Base-by-base conservation (phyloP, 805 yeast species). In the Sungouiozyma ichnusensis region DNA sequence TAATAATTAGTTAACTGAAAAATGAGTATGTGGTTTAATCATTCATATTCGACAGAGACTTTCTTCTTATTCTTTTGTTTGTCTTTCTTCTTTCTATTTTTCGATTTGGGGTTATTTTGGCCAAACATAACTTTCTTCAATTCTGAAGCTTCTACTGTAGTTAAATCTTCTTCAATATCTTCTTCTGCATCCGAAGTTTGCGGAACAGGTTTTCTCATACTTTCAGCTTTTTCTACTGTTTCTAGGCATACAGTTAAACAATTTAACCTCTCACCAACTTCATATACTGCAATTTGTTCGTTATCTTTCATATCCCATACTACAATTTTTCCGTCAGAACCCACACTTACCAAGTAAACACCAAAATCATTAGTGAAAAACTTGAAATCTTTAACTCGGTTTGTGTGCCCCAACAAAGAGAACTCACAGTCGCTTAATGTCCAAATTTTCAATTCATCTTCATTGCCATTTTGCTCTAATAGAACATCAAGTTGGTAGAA, bases 271-370 rank as follows among this genome's bases (percentile, higher is more conserved):
- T 92, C 97, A 11, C 94, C 94, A 16, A 90, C 74, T 48, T 81
- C 85, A 59, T 87, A 90, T 3, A 86, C 92, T 0, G 96, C 97
- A 18, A 87, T 73, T 60, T 87, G 95, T 53, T 85, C 94, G 52
- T 73, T 71, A 2, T 66, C 54, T 1, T 64, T 58, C 57, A 81
- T 65, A 57, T 88, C 82, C 96, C 97, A 90, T 2, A 90, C 83
- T 6, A 92, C 94, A 40, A 90, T 81, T 54, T 76, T 83, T 19
- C 97, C 97, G 62, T 90, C 97, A 0, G 97, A 85, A 0, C 96
- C 85, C 11, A 87, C 85, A 2, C 95, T 81, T 0, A 85, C 73
- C 54, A 92, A 62, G 55, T 72, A 82, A 3, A 48, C 52, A 32
- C 63, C 63, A 47, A 48, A 53, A 16, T 66, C 69, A 13, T 71